These are phyloP conservation scores for Pistacia atlantica DNA, from an alignment of 345 rosid species.

Conservation along the genomic window DNA sequence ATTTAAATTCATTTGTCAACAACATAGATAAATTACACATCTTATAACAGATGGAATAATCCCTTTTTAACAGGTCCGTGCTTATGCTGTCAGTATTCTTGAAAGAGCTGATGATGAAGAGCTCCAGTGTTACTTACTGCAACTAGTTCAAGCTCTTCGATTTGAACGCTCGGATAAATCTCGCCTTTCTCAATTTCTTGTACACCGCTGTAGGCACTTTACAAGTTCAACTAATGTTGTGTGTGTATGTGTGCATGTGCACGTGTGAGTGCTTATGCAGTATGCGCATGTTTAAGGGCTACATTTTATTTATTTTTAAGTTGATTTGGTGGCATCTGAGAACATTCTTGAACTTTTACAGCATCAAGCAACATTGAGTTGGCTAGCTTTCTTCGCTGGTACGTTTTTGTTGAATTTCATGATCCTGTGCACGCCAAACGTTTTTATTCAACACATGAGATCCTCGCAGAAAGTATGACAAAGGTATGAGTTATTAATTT, in stretches of 20 bases:
- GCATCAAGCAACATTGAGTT: constrained; percentile 81
- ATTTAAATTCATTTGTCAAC: too few relatives aligned
- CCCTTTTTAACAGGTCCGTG: constrained; percentile 76
- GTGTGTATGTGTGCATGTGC: not conserved
- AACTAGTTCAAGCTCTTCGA: constrained; percentile 97
- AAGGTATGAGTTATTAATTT: constrained; percentile 50
- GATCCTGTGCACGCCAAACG: constrained; percentile 87
- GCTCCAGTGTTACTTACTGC: constrained; percentile 96
- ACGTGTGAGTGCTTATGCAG: not conserved
- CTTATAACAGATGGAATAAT: constrained; percentile 12
- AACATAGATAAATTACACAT: not conserved
- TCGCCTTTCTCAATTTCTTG: constrained; percentile 89
- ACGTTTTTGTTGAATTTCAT: constrained; percentile 86
- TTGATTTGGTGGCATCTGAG: constrained; percentile 25
- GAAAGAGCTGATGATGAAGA: constrained; percentile 99
- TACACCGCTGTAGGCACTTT: constrained; percentile 74
- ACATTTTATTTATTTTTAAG: constrained; percentile 18
- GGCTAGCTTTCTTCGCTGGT: constrained; percentile 98
- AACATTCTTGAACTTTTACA: constrained; percentile 41
- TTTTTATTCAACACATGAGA: constrained; percentile 74
- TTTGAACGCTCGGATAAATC: constrained; percentile 98
- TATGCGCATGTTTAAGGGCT: not conserved
- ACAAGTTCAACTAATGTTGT: not conserved
- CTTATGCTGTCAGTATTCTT: constrained; percentile 96
- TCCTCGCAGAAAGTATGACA: constrained; percentile 70